Evolutionary conservation across 202 grass and related monocot genomes (phyloP), one percentile per base, ranked within the genome.

Genomic region (Setaria viridis): DNA sequence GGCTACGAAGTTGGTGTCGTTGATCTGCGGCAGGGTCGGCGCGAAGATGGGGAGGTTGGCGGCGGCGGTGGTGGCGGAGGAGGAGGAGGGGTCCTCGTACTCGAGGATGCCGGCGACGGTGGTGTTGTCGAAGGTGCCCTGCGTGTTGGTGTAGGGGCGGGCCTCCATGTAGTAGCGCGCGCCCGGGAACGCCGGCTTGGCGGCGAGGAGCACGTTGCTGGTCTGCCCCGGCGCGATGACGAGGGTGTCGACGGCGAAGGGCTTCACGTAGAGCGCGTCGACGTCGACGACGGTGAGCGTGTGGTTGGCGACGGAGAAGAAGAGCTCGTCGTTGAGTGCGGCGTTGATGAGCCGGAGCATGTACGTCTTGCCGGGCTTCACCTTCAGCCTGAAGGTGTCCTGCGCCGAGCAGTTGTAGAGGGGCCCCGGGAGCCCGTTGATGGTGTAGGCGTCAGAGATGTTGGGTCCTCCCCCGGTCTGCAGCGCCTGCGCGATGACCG

Each of bases 251-350:
- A 91, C 86, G 47, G 78, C 67, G 84, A 97, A 82, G 19, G 95
- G 92, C 89, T 97, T 97, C 54, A 97, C 84, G 78, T 97, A 97
- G 78, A 88, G 35, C 13, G 95, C 95, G 69, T 97, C 95, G 6
- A 93, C 95, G 41, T 97, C 95, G 35, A 94, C 92, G 25, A 97
- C 73, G 71, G 92, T 91, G 67, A 97, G 86, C 46, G 88, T 86
- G 83, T 94, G 95, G 88, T 93, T 91, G 37, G 95, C 92, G 21
- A 97, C 29, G 35, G 90, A 73, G 84, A 94, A 94, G 88, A 97
- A 97, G 75, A 93, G 92, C 87, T 95, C 92, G 77, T 97, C 92
- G 81, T 97, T 94, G 88, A 97, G 88, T 17, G 95, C 95, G 1
- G 95, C 86, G 79, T 97, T 97, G 92, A 97, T 93, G 37, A 97